Evolutionary conservation across 768 basidiomycete species (phyloP).

Genomic region (Suillus discolor): DNA sequence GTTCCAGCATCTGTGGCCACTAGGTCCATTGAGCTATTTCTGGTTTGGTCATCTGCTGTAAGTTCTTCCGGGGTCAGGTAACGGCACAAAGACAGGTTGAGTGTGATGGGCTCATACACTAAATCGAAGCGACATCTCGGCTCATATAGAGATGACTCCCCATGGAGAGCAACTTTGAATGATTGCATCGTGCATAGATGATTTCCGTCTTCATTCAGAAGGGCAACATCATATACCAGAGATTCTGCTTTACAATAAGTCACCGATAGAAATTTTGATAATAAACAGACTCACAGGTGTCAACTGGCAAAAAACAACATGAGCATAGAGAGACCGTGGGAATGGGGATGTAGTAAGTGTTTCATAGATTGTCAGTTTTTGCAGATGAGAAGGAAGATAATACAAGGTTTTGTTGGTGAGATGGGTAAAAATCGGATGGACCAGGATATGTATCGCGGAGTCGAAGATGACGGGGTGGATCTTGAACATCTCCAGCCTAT

Average conservation of each 20-base stretch:
- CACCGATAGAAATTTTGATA: background rate
- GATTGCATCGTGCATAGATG: background rate
- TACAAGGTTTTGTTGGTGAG: background rate
- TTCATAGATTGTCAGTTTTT: background rate
- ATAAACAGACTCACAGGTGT: conserved; percentile 1
- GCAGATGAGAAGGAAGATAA: conserved; percentile 10
- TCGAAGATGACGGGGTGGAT: conserved; percentile 10
- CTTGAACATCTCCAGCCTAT: conserved; percentile 2
- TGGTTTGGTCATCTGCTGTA: background rate
- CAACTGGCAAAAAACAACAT: conserved; percentile 6
- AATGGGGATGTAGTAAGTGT: background rate
- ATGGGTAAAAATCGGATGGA: conserved; percentile 5
- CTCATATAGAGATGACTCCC: background rate
- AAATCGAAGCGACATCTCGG: background rate
- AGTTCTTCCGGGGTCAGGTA: background rate
- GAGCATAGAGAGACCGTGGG: background rate
- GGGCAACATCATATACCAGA: background rate
- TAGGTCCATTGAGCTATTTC: background rate
- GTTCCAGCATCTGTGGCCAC: background rate
- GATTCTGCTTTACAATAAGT: background rate
- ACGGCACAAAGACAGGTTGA: background rate
- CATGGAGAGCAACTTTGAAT: conserved; percentile 6
- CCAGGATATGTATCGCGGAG: background rate
- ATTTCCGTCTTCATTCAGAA: background rate
- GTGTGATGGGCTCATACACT: background rate